Conservation (phyloP, 805 yeast species). For the Saturnispora saitoi region DNA sequence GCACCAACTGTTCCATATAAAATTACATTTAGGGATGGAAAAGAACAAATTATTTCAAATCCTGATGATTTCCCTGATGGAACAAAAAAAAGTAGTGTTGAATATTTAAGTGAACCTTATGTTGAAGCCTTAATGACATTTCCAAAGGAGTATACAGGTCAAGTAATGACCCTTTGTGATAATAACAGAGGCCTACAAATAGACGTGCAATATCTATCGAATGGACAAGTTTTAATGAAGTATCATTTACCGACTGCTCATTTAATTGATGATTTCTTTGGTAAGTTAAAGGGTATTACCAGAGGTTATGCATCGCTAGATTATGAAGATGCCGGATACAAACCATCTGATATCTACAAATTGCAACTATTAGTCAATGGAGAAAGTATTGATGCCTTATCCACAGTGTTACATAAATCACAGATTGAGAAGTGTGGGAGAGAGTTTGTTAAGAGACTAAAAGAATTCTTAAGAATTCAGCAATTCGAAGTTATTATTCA, state of each 20-base stretch:
- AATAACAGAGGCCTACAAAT: conserved; percentile 74
- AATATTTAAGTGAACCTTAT: conserved; percentile 68
- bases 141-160: conserved; percentile 83
- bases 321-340: conserved; percentile 89
- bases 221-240: conserved; percentile 74
- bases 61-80: conserved; percentile 89
- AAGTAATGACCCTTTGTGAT: conserved; percentile 81
- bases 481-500: conserved; percentile 90
- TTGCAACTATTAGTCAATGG: conserved; percentile 87
- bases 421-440: conserved; percentile 67
- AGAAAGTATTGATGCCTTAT: conserved; percentile 79
- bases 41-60: conserved; percentile 61
- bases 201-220: conserved; percentile 65
- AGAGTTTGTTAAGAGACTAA: conserved; percentile 77
- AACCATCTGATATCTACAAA: conserved; percentile 71
- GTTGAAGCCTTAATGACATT: conserved; percentile 87
- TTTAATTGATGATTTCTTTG: conserved; percentile 91
- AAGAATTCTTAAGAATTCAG: conserved; percentile 70
- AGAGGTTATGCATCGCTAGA: conserved; percentile 91
- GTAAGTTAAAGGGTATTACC: conserved; percentile 81
- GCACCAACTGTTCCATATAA: conserved; percentile 95
- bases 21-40: conserved; percentile 58
- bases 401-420: conserved; percentile 80
- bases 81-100: conserved; percentile 31
- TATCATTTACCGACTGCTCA: conserved; percentile 83